Base-by-base conservation (phyloP, 306 rosid species). In the Fragaria nilgerrensis region DNA sequence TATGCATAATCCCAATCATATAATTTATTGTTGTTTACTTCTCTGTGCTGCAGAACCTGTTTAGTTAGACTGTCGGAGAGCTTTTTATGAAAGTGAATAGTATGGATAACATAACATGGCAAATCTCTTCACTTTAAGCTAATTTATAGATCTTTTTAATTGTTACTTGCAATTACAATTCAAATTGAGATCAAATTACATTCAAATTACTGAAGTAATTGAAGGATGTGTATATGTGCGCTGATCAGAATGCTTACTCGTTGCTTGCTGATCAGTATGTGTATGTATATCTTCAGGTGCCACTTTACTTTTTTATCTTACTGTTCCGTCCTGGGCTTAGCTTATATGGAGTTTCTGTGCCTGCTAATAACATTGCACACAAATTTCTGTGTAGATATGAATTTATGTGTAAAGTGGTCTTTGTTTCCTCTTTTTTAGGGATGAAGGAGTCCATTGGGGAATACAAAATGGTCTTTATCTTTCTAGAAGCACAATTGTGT, bases 371-470 rank as follows among this genome's bases (percentile, higher is more conserved):
- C 52, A 25, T 58, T 58, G 43, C 45, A 0, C 45, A 37, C 15
- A 34, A 22, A 29, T 45, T 73, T 32, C 29, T 22, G 64, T 76
- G 63, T 72, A 45, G 50, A 36, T 62, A 34, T 49, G 72, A 67
- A 55, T 49, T 79, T 79, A 36, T 39, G 48, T 58, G 49, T 44
- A 53, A 71, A 73, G 45, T 15, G 66, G 12, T 63, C 65, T 34
- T 44, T 64, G 20, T 78, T 55, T 73, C 75, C 74, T 27, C 72
- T 29, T 63, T 89, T 78, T 65, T 85, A 96, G 98, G 77, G 99
- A 96, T 41, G 99, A 96, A 80, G 99, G 98, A 74, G 99, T 92
- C 62, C 99, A 96, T 79, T 96, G 99, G 99, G 98, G 98, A 80
- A 92, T 92, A 79, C 99, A 96, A 80, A 96, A 96, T 84, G 98